Evolutionary conservation across 202 grass and related monocot species (phyloP), one percentile per base, ranked within the genome.

Genomic region (Cymbopogon flexuosus): DNA sequence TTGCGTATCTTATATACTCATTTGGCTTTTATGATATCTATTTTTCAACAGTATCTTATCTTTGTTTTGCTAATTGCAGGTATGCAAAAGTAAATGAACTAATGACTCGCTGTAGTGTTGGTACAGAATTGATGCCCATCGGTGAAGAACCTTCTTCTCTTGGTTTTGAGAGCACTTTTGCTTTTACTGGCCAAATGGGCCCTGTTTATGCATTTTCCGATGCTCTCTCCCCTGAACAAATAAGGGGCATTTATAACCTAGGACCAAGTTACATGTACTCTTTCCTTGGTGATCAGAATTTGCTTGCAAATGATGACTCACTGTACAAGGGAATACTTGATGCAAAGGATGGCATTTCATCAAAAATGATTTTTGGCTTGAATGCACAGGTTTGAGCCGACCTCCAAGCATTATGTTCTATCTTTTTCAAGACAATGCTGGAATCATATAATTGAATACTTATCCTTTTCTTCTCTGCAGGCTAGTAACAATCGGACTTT

Each of bases 181-280:
- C 92, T 13, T 95, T 98, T 68, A 83, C 76, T 65, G 95, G 95
- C 87, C 95, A 94, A 85, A 94, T 97, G 88, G 95, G 95, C 58
- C 95, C 95, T 73, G 81, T 94, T 77, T 97, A 97, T 91, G 76
- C 84, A 21, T 97, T 98, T 81, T 91, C 81, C 15, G 95, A 98
- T 84, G 76, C 95, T 64, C 90, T 98, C 49, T 91, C 95, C 78
- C 75, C 87, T 51, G 92, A 98, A 86, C 95, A 98, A 93, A 85
- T 98, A 86, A 98, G 80, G 84, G 90, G 90, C 81, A 91, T 98
- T 82, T 89, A 94, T 73, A 88, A 82, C 41, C 90, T 95, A 22
- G 95, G 95, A 79, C 95, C 95, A 63, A 97, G 95, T 93, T 97
- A 97, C 79, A 97, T 97, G 90, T 94, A 97, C 79, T 91, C 92